phyloP scores from a whole-genome alignment of 2,329 filamentous ascomycete species.

The Fusarium xyrophilum region DNA sequence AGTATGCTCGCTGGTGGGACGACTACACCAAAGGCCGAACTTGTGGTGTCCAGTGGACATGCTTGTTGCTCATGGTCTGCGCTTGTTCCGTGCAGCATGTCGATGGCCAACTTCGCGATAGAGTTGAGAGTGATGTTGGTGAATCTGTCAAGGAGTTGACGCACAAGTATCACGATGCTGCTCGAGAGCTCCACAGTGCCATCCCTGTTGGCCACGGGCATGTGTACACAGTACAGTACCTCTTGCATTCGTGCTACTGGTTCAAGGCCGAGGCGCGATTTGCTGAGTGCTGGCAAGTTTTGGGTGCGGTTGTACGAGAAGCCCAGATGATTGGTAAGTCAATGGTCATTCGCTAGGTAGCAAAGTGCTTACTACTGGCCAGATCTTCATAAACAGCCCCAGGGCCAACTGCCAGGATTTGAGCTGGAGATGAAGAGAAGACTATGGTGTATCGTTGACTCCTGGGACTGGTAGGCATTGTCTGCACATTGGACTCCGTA shows the following conservation, averaged over 20 bases:
- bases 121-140: slow-evolving; percentile 2
- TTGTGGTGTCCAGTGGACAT: slow-evolving; percentile 20
- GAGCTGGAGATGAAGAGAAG: slow-evolving; percentile 21
- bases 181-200: slow-evolving; percentile 17
- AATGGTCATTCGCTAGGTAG: fast-evolving
- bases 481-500: fast-evolving
- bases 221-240: slow-evolving; percentile 15
- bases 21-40: slow-evolving; percentile 15
- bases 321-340: slow-evolving; percentile 19
- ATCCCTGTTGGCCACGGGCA: slow-evolving; percentile 16
- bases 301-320: slow-evolving; percentile 16
- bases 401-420: background rate
- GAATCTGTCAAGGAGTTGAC: slow-evolving; percentile 9
- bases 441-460: slow-evolving; percentile 20
- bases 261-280: slow-evolving; percentile 21
- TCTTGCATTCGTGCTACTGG: slow-evolving; percentile 18
- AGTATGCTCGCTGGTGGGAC: slow-evolving; percentile 21
- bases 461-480: slow-evolving; percentile 10
- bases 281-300: slow-evolving; percentile 19
- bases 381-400: slow-evolving; percentile 17
- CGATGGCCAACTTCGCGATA: slow-evolving; percentile 1
- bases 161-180: slow-evolving; percentile 14
- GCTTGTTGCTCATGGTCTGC: slow-evolving; percentile 19
- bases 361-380: fast-evolving
- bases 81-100: slow-evolving; percentile 21